Conservation (phyloP, 2,329 filamentous ascomycete genomes). For the Anisogramma anomala region DNA sequence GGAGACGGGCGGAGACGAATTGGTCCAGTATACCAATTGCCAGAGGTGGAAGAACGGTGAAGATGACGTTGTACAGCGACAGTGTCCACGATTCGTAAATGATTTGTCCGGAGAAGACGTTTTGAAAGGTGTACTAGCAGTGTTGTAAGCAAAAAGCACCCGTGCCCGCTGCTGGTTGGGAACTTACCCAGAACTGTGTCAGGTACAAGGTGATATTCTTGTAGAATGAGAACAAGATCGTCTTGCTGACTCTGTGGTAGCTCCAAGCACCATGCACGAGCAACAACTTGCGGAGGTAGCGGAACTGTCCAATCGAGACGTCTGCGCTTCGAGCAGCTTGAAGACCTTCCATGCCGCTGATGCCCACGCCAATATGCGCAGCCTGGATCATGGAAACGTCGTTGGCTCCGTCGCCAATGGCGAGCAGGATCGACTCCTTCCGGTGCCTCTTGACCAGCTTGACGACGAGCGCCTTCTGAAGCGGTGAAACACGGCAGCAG, state of each 20-base stretch:
- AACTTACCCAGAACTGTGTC: slow-evolving; percentile 93
- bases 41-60: slow-evolving; percentile 85
- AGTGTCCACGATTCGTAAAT: slow-evolving; percentile 99
- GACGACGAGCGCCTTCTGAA: slow-evolving; percentile 94
- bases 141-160: slow-evolving; percentile 23
- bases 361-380: slow-evolving; percentile 93
- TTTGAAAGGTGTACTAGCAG: slow-evolving; percentile 83
- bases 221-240: slow-evolving; percentile 97
- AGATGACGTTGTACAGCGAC: slow-evolving; percentile 99
- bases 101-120: slow-evolving; percentile 92
- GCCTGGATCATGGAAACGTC: slow-evolving; percentile 99
- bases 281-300: slow-evolving; percentile 83
- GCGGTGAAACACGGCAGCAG: slow-evolving; percentile 89
- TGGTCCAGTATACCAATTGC: slow-evolving; percentile 96
- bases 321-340: slow-evolving; percentile 94
- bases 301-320: slow-evolving; percentile 91
- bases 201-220: slow-evolving; percentile 98
- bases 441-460: slow-evolving; percentile 93
- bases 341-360: slow-evolving; percentile 91
- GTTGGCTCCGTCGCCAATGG: slow-evolving; percentile 95
- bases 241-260: slow-evolving; percentile 92
- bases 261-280: slow-evolving; percentile 96
- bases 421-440: slow-evolving; percentile 79
- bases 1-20: slow-evolving; percentile 83
- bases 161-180: not conserved